Evolutionary conservation across 2,329 filamentous ascomycete genomes (phyloP).

Genomic region (Cordyceps cateniannulata): DNA sequence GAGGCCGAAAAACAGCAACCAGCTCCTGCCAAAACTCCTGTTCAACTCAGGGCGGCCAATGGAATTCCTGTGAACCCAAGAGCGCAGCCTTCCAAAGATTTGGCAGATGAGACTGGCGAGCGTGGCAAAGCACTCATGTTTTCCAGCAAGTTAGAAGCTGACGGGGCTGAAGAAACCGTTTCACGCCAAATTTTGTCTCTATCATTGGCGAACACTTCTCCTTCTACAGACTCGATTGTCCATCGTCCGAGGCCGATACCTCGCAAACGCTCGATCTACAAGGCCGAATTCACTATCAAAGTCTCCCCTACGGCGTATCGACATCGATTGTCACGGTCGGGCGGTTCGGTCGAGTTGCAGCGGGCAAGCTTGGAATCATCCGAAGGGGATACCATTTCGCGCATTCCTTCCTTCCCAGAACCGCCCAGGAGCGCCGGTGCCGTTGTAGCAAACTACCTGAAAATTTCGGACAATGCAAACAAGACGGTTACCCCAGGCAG

Average conservation of each 20-base stretch:
- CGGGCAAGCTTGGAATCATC: conserved; percentile 41
- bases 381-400: conserved; percentile 38
- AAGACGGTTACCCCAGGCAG: background rate
- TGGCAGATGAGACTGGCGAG: conserved; percentile 44
- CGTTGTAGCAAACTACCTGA: background rate
- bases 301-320: conserved; percentile 31
- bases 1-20: conserved; percentile 15
- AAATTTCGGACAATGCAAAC: background rate
- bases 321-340: conserved; percentile 45
- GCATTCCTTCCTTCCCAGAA: conserved; percentile 46
- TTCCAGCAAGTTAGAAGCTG: conserved; percentile 3
- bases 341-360: conserved; percentile 36
- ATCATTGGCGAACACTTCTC: background rate
- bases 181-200: conserved; percentile 3
- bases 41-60: conserved; percentile 38
- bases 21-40: conserved; percentile 27
- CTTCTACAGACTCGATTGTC: conserved; percentile 35
- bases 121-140: background rate
- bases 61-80: conserved; percentile 44
- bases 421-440: conserved; percentile 36
- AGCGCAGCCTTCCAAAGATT: conserved; percentile 24
- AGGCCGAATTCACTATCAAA: conserved; percentile 42
- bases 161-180: conserved; percentile 3
- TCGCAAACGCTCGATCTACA: conserved; percentile 38
- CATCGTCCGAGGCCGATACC: conserved; percentile 52